Evolutionary conservation across 2,329 filamentous ascomycete genomes (phyloP).

Genomic region (Aureobasidium sp.): DNA sequence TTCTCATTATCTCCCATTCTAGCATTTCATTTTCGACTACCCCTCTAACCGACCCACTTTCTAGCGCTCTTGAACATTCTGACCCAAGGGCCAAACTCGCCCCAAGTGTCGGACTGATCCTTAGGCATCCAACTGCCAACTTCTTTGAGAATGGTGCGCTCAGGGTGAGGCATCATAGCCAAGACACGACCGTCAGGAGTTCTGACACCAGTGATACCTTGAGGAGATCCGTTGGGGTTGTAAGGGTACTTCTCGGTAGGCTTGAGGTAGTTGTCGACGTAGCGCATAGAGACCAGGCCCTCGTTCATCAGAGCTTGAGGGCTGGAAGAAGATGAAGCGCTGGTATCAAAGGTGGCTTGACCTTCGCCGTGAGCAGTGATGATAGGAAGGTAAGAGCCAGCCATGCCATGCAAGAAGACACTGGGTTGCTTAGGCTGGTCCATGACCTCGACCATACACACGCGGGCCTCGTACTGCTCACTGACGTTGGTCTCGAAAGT

Average conservation of each 20-base stretch:
- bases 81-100: constrained; percentile 77
- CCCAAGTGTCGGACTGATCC: constrained; percentile 58
- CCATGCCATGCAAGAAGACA: constrained; percentile 90
- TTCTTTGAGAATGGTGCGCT: constrained; percentile 77
- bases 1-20: not conserved
- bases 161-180: constrained; percentile 89
- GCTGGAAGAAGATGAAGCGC: constrained; percentile 41
- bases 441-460: constrained; percentile 74
- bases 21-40: not conserved
- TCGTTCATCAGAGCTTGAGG: constrained; percentile 51
- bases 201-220: constrained; percentile 72
- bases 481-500: constrained; percentile 77
- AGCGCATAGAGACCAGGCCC: constrained; percentile 70
- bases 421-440: constrained; percentile 53
- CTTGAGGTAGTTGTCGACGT: constrained; percentile 72
- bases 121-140: constrained; percentile 69
- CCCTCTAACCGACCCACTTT: constrained; percentile 64
- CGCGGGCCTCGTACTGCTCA: constrained; percentile 84
- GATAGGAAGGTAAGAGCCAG: constrained; percentile 73
- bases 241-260: constrained; percentile 78
- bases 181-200: constrained; percentile 72
- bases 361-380: constrained; percentile 89
- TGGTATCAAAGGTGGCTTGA: constrained; percentile 51
- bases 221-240: constrained; percentile 82
- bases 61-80: constrained; percentile 82